Evolutionary conservation across 2,329 filamentous ascomycete genomes (phyloP).

Genomic region (Cladosporium sp.): DNA sequence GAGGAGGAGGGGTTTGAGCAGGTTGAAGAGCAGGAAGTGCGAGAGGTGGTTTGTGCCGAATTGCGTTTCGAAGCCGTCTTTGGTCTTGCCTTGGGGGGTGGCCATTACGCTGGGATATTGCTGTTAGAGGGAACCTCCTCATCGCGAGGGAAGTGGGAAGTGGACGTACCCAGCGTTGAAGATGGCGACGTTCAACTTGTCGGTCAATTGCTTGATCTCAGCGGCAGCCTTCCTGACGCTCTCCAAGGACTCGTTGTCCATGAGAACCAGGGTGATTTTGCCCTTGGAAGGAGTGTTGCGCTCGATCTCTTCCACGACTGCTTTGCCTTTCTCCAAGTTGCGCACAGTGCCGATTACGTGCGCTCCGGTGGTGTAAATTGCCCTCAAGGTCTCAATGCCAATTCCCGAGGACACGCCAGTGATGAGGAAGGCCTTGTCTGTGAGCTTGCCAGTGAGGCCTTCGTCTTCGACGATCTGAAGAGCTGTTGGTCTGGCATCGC

Average conservation of each 20-base stretch:
- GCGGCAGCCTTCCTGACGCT: constrained; percentile 39
- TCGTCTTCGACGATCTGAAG: constrained; percentile 30
- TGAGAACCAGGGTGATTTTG: constrained; percentile 28
- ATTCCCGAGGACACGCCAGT: constrained; percentile 49
- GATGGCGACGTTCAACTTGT: constrained; percentile 28
- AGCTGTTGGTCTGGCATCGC: constrained; percentile 28
- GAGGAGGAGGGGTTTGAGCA: constrained; percentile 49
- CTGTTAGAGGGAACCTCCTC: background rate
- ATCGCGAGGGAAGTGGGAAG: background rate
- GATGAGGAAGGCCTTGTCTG: constrained; percentile 42
- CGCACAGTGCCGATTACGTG: constrained; percentile 47
- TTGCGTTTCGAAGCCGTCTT: constrained; percentile 53
- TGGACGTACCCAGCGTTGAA: constrained; percentile 24
- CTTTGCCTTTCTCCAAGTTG: constrained; percentile 43
- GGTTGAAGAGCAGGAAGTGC: constrained; percentile 57
- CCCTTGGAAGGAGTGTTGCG: constrained; percentile 22
- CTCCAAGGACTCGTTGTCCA: constrained; percentile 35
- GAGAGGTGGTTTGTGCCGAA: constrained; percentile 56
- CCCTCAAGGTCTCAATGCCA: constrained; percentile 47
- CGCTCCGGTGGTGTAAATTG: constrained; percentile 48
- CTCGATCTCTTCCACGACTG: constrained; percentile 32
- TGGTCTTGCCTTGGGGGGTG: constrained; percentile 38
- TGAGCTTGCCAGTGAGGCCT: constrained; percentile 36
- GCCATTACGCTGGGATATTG: constrained; percentile 22
- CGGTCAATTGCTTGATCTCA: constrained; percentile 22